Evolutionary conservation across 345 rosid species (phyloP).

Genomic region (Leavenworthia alabamica): DNA sequence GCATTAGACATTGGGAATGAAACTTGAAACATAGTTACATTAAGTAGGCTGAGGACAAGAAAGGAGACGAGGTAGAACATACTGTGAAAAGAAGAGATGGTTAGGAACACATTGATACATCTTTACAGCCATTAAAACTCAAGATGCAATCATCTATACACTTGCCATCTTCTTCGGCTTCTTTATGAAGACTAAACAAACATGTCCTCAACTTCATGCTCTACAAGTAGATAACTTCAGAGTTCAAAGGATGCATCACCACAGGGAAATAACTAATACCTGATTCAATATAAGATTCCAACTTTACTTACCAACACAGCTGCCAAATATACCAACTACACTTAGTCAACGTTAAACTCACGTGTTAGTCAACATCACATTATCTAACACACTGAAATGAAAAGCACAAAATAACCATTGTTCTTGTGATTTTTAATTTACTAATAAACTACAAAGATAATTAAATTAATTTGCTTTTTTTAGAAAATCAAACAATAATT

Average conservation of each 20-base stretch:
- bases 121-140: background rate
- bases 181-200: background rate
- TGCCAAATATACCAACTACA: background rate
- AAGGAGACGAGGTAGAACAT: slow-evolving; percentile 19
- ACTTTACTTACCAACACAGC: background rate
- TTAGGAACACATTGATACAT: background rate
- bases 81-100: slow-evolving; percentile 9
- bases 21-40: background rate
- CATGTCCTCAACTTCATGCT: background rate
- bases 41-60: slow-evolving; percentile 4
- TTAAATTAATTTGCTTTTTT: no score
- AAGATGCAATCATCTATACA: slow-evolving; percentile 16
- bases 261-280: background rate
- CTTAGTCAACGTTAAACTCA: no score
- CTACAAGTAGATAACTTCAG: slow-evolving; percentile 23
- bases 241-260: slow-evolving; percentile 24
- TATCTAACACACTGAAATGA: no score
- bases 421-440: no score
- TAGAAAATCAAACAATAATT: no score
- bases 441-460: no score
- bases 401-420: no score
- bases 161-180: background rate
- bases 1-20: background rate
- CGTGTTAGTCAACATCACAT: no score
- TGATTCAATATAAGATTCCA: background rate